Percentiles rank a stretch among this genome's conserved stretches.
Conservation (phyloP, 1,284 basidiomycete genomes). For the Apiotrichum domesticum region DNA sequence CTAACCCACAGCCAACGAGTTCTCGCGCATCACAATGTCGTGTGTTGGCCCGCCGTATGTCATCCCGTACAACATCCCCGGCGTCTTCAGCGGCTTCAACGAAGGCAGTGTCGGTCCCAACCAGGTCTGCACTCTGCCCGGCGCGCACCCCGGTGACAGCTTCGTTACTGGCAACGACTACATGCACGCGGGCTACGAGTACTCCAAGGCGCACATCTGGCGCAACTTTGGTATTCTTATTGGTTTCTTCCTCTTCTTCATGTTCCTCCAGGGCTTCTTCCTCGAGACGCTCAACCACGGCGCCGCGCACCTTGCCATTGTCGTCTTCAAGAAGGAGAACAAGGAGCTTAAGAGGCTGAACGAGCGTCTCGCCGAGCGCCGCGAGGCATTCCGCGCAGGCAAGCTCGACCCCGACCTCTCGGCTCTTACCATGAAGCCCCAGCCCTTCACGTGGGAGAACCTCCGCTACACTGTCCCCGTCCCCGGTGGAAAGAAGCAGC, state of each 20-base stretch:
- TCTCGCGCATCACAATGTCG: conserved; percentile 60
- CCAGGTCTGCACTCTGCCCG: conserved; percentile 45
- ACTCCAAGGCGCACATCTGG: conserved; percentile 40
- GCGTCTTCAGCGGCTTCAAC: conserved; percentile 57
- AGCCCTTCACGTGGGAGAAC: conserved; percentile 50
- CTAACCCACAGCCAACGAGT: conserved; percentile 60
- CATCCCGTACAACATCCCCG: conserved; percentile 60
- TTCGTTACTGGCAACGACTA: conserved; percentile 43
- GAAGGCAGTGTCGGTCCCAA: conserved; percentile 50
- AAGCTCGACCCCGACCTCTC: conserved; percentile 45
- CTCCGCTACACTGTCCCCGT: conserved; percentile 51
- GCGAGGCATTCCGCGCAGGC: conserved; percentile 47
- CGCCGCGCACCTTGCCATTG: conserved; percentile 44
- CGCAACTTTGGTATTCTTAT: conserved; percentile 46
- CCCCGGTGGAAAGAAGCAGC: conserved; percentile 49
- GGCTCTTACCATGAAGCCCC: conserved; percentile 41
- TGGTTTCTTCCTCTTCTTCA: conserved; percentile 62
- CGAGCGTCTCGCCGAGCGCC: conserved; percentile 55
- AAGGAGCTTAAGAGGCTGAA: conserved; percentile 64
- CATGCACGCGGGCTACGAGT: conserved; percentile 43
- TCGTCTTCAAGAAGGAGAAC: conserved; percentile 66
- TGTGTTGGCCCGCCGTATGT: conserved; percentile 62
- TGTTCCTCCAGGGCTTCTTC: conserved; percentile 47
- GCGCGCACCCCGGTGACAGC: conserved; percentile 34
- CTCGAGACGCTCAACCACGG: conserved; percentile 43